Base-by-base conservation (phyloP, 169 alveolate species). In the Plasmodium coatneyi region DNA sequence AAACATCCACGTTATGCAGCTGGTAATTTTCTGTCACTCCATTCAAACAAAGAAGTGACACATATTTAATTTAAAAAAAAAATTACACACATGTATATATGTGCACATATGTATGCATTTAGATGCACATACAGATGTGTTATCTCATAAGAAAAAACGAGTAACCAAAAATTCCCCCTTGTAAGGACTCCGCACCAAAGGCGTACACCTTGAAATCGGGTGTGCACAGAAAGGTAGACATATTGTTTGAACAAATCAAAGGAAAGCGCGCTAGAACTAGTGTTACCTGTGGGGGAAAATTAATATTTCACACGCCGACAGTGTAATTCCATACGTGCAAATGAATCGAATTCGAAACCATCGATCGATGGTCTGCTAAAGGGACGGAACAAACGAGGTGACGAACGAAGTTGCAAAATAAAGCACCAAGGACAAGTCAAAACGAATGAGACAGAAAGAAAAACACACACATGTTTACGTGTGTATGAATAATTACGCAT, bases 361-460 rank as follows among this genome's bases (percentile, higher is more conserved):
- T 60, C 74, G 32, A 60, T 60, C 74, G 74, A 60, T 2, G 74
- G 30, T 60, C 34, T 19, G 74, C 32, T 60, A 19, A 60, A 60
- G 36, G 25, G 32, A 60, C 74, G 5, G 74, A 43, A 5, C 74
- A 19, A 60, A 60, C 32, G 74, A 60, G 12, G 32, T n/a, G 74
- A 60, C 74, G 34, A 60, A 60, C 74, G 25, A 60, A 32, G 12
- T 60, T 12, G 74, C 74, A 60, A 60, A 60, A 60, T 60, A 60
- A 19, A 60, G 32, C 32, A 3, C 74, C 12, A 60, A 60, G 74
- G 32, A 60, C 34, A 60, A 60, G 7, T 25, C 74, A 60, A 1
- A 19, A 32, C 74, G 74, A 60, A 60, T 60, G 74, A 60, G 74
- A 12, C 5, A 34, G 83, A 39, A 78, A 78, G 49, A n/a, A 78